Evolutionary conservation across 768 basidiomycete species (phyloP).

Genomic region (Cubamyces sp.): DNA sequence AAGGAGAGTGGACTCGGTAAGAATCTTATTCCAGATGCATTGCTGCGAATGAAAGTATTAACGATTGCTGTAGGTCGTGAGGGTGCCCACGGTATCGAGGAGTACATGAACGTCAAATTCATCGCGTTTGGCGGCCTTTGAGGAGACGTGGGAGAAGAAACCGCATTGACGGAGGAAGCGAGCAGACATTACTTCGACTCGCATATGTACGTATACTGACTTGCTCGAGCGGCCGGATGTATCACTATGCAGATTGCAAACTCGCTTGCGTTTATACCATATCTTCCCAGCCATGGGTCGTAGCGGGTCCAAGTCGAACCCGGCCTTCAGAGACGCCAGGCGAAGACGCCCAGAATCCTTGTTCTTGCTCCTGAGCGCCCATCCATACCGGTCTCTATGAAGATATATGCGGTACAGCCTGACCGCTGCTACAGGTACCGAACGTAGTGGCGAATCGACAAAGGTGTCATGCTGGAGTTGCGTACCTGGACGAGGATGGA

Average conservation of each 20-base stretch:
- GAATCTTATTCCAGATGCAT: constrained; percentile 23
- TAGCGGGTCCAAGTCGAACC: neutral
- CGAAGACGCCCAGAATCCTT: neutral
- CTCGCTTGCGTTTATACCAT: neutral
- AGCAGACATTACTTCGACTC: too few relatives aligned
- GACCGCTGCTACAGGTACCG: neutral
- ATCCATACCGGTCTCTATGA: neutral
- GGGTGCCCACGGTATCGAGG: constrained; percentile 88
- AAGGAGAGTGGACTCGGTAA: constrained; percentile 82
- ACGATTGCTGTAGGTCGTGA: constrained; percentile 61
- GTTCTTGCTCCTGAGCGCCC: neutral
- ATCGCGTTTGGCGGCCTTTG: constrained; percentile 66
- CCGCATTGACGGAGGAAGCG: neutral
- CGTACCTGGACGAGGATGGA: too few relatives aligned
- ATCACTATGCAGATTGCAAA: neutral
- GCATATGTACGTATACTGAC: neutral
- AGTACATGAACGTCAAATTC: constrained; percentile 83
- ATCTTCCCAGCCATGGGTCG: neutral
- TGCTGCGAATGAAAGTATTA: constrained; percentile 39
- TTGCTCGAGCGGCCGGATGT: neutral
- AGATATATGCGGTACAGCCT: neutral
- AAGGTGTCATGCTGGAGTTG: too few relatives aligned
- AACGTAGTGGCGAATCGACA: too few relatives aligned
- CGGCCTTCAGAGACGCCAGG: neutral
- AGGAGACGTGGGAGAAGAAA: neutral